Conservation (phyloP, 1,139 yeast species). For the Saccharomycopsis hybrid region DNA sequence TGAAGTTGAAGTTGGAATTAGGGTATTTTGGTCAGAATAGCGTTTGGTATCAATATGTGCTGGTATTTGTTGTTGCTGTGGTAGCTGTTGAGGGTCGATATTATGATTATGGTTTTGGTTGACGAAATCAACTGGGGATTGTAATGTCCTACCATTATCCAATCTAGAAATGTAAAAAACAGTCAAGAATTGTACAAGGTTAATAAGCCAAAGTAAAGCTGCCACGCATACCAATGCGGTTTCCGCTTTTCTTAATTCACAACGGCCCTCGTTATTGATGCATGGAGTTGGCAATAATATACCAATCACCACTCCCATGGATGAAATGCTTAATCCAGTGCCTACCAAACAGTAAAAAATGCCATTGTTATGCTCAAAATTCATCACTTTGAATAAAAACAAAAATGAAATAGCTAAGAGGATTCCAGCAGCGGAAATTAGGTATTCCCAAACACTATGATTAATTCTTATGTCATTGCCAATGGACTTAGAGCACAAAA, state of each 20-base stretch:
- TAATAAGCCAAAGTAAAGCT: constrained; percentile 37
- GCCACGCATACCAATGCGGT: constrained; percentile 37
- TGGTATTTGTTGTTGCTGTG: too few relatives aligned
- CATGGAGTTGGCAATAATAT: constrained; percentile 27
- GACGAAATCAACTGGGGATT: too few relatives aligned
- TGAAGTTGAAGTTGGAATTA: constrained; percentile 2
- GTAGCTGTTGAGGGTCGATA: too few relatives aligned
- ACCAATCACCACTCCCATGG: constrained; percentile 32
- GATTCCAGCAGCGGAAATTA: constrained; percentile 36
- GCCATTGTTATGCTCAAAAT: constrained; percentile 39
- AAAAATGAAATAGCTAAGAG: constrained; percentile 34
- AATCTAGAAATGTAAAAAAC: constrained; percentile 38
- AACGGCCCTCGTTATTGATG: constrained; percentile 22
- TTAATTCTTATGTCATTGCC: constrained; percentile 27
- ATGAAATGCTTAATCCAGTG: constrained; percentile 31
- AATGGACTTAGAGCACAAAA: constrained; percentile 30
- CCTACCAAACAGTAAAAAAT: constrained; percentile 38
- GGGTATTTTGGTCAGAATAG: constrained; percentile 6
- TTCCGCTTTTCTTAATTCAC: constrained; percentile 35
- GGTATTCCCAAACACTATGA: constrained; percentile 33
- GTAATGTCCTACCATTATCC: too few relatives aligned
- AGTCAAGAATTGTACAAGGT: constrained; percentile 37
- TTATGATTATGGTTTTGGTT: too few relatives aligned
- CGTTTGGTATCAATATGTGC: background rate
- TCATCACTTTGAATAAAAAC: constrained; percentile 34